Base-by-base conservation (phyloP, 768 basidiomycete species). In the Leccinellum albellum region DNA sequence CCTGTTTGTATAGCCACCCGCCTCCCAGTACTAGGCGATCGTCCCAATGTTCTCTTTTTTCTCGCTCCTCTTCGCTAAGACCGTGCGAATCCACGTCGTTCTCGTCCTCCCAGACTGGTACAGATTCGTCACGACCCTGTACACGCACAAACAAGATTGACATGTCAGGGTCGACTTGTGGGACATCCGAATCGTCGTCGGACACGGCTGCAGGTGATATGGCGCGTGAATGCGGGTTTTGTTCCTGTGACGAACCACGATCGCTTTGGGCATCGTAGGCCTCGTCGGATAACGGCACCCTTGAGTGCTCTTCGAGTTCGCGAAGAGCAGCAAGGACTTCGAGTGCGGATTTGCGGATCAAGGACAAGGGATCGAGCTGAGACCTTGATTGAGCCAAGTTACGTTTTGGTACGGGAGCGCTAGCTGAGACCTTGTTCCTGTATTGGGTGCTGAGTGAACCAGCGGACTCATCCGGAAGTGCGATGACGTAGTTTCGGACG, bases 31-130 rank as follows among this genome's bases (percentile, higher is more conserved):
- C 85, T 12, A 94, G 79, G 33, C 84, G 77, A 66, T 92, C 88
- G 64, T 93, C 91, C 91, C 91, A 94, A 17, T 78, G 75, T 60
- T 89, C 87, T 40, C 80, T 78, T 69, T 85, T 86, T 64, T 84
- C 81, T 50, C 66, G 68, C 49, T 78, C 76, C 51, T 77, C 76
- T 58, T 81, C 80, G 59, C 77, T 78, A 45, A 79, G 72, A 31
- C 76, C 77, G 20, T 76, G 77, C 4, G 76, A 69, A 13, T 73
- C 66, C 37, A 69, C 63, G 32, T 72, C 81, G 14, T 83, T 78
- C 51, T 87, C 86, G 58, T 90, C 87, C 59, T 89, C 88, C 91
- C 91, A 93, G 1, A 94, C 89, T 0, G 88, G 87, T 8, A 94
- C 78, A 17, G 78, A 79, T 62, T 84, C 82, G 37, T 76, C 73